These are phyloP conservation scores for Ceratocystis alfenasii DNA, from an alignment of 2,329 filamentous ascomycete species.

Conservation along the genomic window DNA sequence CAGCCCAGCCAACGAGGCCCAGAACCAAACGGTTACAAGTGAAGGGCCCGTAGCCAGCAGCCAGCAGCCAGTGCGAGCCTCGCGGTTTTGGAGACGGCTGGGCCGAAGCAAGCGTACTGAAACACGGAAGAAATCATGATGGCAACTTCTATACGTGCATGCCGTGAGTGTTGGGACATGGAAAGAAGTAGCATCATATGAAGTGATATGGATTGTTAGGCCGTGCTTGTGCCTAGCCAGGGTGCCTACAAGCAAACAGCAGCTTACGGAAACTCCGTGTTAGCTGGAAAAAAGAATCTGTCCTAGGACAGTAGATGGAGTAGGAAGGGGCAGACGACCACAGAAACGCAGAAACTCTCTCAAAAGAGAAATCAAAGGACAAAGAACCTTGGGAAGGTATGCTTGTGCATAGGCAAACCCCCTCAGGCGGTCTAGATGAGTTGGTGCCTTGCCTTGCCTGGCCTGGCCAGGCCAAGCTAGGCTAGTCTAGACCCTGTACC, in stretches of 20 bases:
- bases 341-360: background rate
- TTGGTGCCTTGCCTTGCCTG: no score
- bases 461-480: background rate
- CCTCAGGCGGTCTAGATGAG: no score
- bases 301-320: background rate
- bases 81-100: background rate
- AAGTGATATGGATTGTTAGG: no score
- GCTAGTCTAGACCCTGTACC: background rate
- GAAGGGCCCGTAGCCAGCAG: background rate
- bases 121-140: constrained; percentile 2
- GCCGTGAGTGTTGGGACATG: no score
- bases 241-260: background rate
- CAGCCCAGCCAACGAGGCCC: background rate
- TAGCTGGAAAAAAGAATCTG: background rate
- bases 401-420: no score
- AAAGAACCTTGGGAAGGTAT: no score
- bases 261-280: background rate
- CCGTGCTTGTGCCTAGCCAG: background rate
- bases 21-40: background rate
- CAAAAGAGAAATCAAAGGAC: no score
- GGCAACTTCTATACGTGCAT: background rate
- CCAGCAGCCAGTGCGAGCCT: background rate
- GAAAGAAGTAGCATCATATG: no score
- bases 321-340: background rate
- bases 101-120: constrained; percentile 9